A percentile compares a stretch with the other conserved stretches of the same genome.
These are phyloP conservation scores for Globisporangium radiosum DNA, from an alignment of 352 stramenopile species.

Conservation along the genomic window DNA sequence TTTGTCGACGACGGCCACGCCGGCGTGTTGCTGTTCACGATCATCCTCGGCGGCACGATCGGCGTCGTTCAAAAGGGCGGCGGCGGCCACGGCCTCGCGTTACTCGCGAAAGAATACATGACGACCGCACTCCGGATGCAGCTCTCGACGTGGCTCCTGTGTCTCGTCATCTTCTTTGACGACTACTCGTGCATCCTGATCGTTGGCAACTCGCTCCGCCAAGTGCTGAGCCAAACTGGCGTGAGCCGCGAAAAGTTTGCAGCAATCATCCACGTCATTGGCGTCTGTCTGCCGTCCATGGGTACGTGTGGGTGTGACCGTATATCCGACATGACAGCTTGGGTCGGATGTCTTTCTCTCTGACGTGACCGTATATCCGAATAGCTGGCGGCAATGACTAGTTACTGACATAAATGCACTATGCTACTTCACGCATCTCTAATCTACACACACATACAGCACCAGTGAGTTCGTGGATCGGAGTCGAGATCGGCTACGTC, in stretches of 20 bases:
- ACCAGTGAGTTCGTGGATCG: constrained; percentile 87
- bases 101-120: constrained; percentile 78
- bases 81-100: constrained; percentile 76
- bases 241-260: constrained; percentile 88
- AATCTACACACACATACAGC: constrained; percentile 18
- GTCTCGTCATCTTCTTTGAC: constrained; percentile 89
- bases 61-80: constrained; percentile 86
- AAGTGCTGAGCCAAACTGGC: constrained; percentile 74
- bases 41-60: constrained; percentile 84
- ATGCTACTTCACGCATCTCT: neutral
- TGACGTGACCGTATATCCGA: too few relatives aligned
- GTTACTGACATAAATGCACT: too few relatives aligned
- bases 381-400: too few relatives aligned
- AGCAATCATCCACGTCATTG: constrained; percentile 85
- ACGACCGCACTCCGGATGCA: constrained; percentile 79
- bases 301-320: constrained; percentile 24
- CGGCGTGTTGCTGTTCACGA: constrained; percentile 85
- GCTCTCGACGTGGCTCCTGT: constrained; percentile 77
- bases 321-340: too few relatives aligned
- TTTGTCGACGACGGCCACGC: constrained; percentile 82
- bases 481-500: constrained; percentile 86
- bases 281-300: constrained; percentile 84
- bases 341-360: too few relatives aligned
- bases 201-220: constrained; percentile 81
- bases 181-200: constrained; percentile 91